Evolutionary conservation across 257 asterid species (phyloP).

Genomic region (Przewalskia tangutica): DNA sequence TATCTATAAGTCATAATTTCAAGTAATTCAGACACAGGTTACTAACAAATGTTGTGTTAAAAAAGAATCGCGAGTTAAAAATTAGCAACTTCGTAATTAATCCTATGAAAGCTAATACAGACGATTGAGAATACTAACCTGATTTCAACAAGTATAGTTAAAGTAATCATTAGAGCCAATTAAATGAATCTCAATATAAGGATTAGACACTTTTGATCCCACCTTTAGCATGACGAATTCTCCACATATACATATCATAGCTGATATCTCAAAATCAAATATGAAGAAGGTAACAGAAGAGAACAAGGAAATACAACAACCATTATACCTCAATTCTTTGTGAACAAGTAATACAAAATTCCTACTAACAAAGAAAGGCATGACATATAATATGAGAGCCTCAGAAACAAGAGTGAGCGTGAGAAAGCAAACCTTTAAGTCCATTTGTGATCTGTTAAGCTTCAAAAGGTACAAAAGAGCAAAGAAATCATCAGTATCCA

Average conservation of each 20-base stretch:
- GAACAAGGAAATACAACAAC: background rate
- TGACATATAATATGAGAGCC: background rate
- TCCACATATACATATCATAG: background rate
- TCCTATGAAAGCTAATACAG: background rate
- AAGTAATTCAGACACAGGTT: background rate
- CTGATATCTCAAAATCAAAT: background rate
- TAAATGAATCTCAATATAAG: background rate
- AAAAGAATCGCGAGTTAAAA: background rate
- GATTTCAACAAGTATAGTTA: background rate
- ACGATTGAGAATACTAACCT: background rate
- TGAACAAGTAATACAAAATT: background rate
- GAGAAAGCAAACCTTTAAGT: constrained; percentile 50
- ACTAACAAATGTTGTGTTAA: background rate
- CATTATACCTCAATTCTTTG: background rate
- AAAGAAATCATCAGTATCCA: constrained; percentile 80
- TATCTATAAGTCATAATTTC: background rate
- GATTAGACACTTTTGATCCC: background rate
- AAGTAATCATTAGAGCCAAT: background rate
- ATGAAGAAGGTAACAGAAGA: background rate
- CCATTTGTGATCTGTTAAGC: constrained; percentile 56
- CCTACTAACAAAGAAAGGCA: background rate
- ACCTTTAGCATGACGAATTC: background rate
- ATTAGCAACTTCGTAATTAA: background rate
- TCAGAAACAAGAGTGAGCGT: background rate
- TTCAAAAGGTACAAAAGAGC: constrained; percentile 78